Conservation (phyloP, 129 eudicot species). For the Mikania micrantha region DNA sequence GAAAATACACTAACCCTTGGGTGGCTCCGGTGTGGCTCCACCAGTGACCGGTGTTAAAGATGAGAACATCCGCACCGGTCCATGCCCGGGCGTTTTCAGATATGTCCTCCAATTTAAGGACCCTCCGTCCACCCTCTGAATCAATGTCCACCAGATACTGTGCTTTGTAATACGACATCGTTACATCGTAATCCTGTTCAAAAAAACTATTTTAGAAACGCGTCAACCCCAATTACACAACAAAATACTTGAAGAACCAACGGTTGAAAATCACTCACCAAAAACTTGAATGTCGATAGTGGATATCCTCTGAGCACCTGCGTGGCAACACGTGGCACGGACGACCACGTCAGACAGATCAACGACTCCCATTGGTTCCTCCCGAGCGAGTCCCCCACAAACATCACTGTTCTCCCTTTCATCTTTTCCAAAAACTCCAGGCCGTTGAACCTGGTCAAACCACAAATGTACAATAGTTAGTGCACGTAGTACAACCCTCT, state of each 20-base stretch:
- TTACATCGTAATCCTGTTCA: conserved; percentile 67
- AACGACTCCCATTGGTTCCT: conserved; percentile 90
- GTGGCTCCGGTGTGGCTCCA: conserved; percentile 76
- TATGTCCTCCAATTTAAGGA: conserved; percentile 69
- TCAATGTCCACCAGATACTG: conserved; percentile 85
- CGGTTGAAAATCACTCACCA: conserved; percentile 32
- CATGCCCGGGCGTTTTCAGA: conserved; percentile 64
- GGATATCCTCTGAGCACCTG: conserved; percentile 59
- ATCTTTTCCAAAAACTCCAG: conserved; percentile 49
- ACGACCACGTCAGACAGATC: conserved; percentile 71
- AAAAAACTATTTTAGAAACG: background rate
- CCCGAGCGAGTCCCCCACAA: conserved; percentile 88
- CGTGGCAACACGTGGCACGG: conserved; percentile 47
- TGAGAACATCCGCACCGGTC: conserved; percentile 60
- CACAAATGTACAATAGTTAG: conserved; percentile 3
- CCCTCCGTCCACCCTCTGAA: conserved; percentile 46
- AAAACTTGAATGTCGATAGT: conserved; percentile 55
- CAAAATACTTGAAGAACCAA: background rate
- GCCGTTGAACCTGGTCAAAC: conserved; percentile 66
- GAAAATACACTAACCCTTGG: conserved; percentile 53
- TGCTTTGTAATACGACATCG: conserved; percentile 64
- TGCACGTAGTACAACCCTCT: conserved; percentile 11
- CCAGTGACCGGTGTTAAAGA: conserved; percentile 92
- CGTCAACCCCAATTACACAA: background rate
- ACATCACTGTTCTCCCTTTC: conserved; percentile 82